Conservation (phyloP, 192 early-diverging fungal genomes). For the Jimgerdemannia flammicorona region DNA sequence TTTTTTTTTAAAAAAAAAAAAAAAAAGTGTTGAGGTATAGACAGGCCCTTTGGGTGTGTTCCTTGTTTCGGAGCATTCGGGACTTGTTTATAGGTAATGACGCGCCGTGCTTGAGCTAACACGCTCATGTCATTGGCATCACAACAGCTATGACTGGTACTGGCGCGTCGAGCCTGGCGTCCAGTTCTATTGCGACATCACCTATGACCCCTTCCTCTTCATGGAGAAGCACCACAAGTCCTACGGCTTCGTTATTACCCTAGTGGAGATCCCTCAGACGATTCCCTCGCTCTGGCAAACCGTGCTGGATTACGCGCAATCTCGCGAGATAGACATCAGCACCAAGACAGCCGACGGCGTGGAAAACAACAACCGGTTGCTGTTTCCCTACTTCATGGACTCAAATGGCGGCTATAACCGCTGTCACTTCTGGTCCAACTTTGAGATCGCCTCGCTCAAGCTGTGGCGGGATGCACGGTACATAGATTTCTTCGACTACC, state of each 20-base stretch:
- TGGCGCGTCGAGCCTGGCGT: slow-evolving; percentile 71
- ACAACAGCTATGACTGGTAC: slow-evolving; percentile 51
- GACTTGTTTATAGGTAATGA: no score
- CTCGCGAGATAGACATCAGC: slow-evolving; percentile 20
- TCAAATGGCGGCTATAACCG: slow-evolving; percentile 49
- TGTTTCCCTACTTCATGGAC: slow-evolving; percentile 33
- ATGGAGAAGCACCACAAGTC: slow-evolving; percentile 59
- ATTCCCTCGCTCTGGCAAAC: slow-evolving; percentile 58
- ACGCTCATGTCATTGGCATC: no score
- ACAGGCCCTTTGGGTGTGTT: no score
- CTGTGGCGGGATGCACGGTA: slow-evolving; percentile 58
- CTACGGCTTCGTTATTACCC: slow-evolving; percentile 59
- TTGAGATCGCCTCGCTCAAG: slow-evolving; percentile 69
- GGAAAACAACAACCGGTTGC: slow-evolving; percentile 10
- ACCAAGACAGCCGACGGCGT: no score
- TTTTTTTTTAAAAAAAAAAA: no score
- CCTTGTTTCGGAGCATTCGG: no score
- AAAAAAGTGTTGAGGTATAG: no score
- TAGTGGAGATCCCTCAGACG: slow-evolving; percentile 47
- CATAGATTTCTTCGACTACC: slow-evolving; percentile 54
- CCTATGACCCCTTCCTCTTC: slow-evolving; percentile 60
- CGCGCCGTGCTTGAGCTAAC: no score
- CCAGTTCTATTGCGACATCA: slow-evolving; percentile 57
- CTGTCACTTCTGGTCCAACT: slow-evolving; percentile 83
- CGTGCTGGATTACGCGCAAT: slow-evolving; percentile 21